Evolutionary conservation across 192 early-diverging fungal genomes (phyloP).

Genomic region (Rhizoclosmatium sp.): DNA sequence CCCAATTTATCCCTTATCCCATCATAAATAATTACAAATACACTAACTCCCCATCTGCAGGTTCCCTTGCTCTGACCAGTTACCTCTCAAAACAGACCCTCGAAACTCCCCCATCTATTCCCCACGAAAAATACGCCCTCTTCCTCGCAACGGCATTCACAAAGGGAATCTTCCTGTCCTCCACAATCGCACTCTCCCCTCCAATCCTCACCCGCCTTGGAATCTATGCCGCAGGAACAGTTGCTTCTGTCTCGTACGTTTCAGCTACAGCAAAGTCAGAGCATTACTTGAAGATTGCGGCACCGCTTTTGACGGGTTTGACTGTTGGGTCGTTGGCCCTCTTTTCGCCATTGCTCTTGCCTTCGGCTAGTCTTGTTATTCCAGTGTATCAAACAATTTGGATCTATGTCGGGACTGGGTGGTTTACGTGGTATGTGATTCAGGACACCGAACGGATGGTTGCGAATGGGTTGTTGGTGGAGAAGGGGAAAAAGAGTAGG

Average conservation of each 20-base stretch:
- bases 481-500: slow-evolving; percentile 1
- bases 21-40: too few relatives aligned
- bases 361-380: neutral
- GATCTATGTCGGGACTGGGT: neutral
- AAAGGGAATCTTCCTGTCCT: slow-evolving; percentile 15
- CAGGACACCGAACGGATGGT: slow-evolving; percentile 5
- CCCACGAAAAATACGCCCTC: neutral
- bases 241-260: neutral
- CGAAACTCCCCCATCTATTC: neutral
- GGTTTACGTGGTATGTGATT: neutral
- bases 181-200: neutral
- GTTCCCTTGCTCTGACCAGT: neutral
- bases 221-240: neutral
- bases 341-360: neutral
- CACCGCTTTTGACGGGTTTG: slow-evolving; percentile 1
- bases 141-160: slow-evolving; percentile 2
- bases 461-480: neutral
- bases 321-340: slow-evolving; percentile 8
- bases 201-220: neutral
- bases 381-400: neutral
- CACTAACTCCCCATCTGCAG: neutral
- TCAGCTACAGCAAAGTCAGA: slow-evolving; percentile 1
- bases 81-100: neutral
- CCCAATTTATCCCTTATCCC: too few relatives aligned
- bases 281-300: slow-evolving; percentile 14